phyloP scores from a whole-genome alignment of 2,329 filamentous ascomycete species.

The Epichloe glyceriae region DNA sequence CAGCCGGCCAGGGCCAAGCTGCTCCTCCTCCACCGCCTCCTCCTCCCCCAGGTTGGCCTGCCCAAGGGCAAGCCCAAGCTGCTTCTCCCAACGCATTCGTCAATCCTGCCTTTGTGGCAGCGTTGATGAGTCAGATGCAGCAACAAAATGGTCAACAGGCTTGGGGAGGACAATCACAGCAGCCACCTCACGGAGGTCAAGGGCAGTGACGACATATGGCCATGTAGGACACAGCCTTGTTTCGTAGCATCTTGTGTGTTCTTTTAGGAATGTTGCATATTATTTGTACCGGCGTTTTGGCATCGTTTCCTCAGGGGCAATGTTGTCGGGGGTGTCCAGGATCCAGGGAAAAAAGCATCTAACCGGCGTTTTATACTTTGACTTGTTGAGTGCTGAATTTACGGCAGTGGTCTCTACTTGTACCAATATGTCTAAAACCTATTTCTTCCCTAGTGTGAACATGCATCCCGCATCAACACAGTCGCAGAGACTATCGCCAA shows the following conservation, averaged over 20 bases:
- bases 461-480: too few species aligned
- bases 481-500: too few species aligned
- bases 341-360: neutral
- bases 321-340: too few species aligned
- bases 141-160: slow-evolving; percentile 16
- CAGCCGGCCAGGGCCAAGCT: slow-evolving; percentile 8
- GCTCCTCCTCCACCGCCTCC: slow-evolving; percentile 26
- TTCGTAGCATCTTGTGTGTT: neutral
- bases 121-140: slow-evolving; percentile 32
- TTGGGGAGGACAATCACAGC: slow-evolving; percentile 15
- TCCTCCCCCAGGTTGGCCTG: slow-evolving; percentile 22
- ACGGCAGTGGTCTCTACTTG: too few species aligned
- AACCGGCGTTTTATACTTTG: neutral
- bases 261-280: neutral
- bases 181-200: slow-evolving; percentile 15
- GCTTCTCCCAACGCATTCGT: slow-evolving; percentile 32
- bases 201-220: slow-evolving; percentile 11
- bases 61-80: slow-evolving; percentile 13
- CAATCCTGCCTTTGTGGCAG: slow-evolving; percentile 45
- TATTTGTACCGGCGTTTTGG: neutral
- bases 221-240: neutral
- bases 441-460: too few species aligned
- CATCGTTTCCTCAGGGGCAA: neutral
- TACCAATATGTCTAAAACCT: too few species aligned
- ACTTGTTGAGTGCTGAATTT: neutral